Evolutionary conservation across 2,329 filamentous ascomycete species (phyloP), one percentile per base, ranked within the genome.

Genomic region (Biscogniauxia mediterranea): DNA sequence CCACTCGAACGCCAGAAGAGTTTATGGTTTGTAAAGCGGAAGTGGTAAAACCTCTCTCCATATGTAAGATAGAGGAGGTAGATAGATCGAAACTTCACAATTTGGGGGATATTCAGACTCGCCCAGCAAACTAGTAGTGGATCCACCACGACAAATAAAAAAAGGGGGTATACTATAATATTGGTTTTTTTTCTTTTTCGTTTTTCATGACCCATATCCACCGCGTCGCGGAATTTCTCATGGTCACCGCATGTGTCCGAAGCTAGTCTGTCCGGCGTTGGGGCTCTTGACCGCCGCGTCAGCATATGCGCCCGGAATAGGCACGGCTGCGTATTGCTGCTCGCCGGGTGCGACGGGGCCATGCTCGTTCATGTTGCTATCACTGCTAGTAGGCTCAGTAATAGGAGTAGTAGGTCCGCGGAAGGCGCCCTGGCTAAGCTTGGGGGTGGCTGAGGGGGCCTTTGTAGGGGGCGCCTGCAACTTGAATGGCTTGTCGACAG

Each of bases 261-360:
- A 84, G 23, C 69, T 73, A 13, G 76, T 77, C 71, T 81, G 80
- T 51, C 68, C 74, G 8, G 79, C 77, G 32, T 78, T 79, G 38
- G 84, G 82, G 70, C 79, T 84, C 75, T 80, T 83, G 59, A 86
- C 68, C 5, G 80, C 80, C 61, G 80, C 80, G 54, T 82, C 83
- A 6, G 83, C 80, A 73, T 97, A 97, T 0, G 93, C 91, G 5
- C 90, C 91, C 0, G 94, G 94, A 62, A 97, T 97, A 0, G 93
- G 92, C 32, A 97, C 94, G 21, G 89, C 80, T 13, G 89, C 93
- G 75, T 97, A 97, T 55, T 88, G 86, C 69, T 90, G 86, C 82
- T 97, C 94, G 54, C 93, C 90, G 0, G 90, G 88, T 9, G 90
- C 90, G 25, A 87, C 84, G 11, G 83, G 84, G 19, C 88, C 87